Evolutionary conservation across 2,329 filamentous ascomycete genomes (phyloP).

Genomic region (Daldinia sp.): DNA sequence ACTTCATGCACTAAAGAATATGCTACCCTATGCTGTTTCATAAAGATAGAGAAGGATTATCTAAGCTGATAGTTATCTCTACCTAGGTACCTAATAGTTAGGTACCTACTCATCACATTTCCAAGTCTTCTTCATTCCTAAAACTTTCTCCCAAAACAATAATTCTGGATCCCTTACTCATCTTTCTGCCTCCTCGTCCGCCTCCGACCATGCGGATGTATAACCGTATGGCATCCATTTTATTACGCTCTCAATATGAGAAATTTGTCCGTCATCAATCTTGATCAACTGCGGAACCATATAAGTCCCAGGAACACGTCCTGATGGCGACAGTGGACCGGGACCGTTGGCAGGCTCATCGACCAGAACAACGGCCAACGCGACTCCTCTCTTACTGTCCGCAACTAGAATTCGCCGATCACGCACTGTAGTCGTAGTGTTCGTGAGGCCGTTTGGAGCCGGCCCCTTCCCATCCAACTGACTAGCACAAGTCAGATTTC

Average conservation of each 20-base stretch:
- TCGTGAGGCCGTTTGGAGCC: constrained; percentile 33
- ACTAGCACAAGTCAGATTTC: constrained; percentile 29
- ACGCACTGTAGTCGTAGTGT: constrained; percentile 32
- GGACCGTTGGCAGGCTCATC: constrained; percentile 32
- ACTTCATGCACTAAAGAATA: too few relatives aligned
- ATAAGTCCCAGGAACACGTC: constrained; percentile 34
- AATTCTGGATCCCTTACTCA: background rate
- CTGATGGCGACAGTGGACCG: constrained; percentile 17
- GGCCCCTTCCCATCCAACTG: constrained; percentile 34
- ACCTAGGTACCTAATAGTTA: background rate
- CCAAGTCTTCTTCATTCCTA: background rate
- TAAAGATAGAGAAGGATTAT: too few relatives aligned
- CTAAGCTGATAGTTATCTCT: background rate
- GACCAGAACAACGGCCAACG: constrained; percentile 34
- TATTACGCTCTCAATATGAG: constrained; percentile 32
- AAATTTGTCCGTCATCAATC: constrained; percentile 24
- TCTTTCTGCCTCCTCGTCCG: background rate
- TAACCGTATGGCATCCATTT: constrained; percentile 40
- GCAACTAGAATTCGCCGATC: constrained; percentile 34
- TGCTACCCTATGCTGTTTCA: too few relatives aligned
- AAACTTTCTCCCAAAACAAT: background rate
- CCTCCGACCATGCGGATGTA: constrained; percentile 26
- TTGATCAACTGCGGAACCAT: constrained; percentile 38
- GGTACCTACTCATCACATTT: too few relatives aligned
- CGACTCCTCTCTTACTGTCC: constrained; percentile 27